Evolutionary conservation across 345 rosid species (phyloP).

Genomic region (Reutealis trisperma): DNA sequence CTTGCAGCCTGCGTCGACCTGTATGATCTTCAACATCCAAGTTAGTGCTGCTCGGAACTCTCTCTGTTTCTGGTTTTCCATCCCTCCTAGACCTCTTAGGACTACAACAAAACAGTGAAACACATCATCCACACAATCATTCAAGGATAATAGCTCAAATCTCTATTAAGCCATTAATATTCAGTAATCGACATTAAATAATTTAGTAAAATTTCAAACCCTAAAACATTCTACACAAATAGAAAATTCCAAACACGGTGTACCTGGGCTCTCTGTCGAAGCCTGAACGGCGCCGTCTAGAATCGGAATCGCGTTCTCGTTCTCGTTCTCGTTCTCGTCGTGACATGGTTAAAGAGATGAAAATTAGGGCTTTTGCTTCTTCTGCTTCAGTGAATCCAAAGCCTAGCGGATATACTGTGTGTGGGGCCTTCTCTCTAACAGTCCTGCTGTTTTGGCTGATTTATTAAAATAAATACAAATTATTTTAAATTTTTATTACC

Average conservation of each 20-base stretch:
- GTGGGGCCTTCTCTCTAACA: not conserved
- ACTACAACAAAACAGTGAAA: constrained; percentile 36
- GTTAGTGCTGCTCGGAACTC: constrained; percentile 36
- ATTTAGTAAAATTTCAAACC: not conserved
- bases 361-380: not conserved
- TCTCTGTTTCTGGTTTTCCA: constrained; percentile 58
- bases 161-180: not conserved
- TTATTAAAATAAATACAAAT: too few species aligned
- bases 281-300: constrained; percentile 23
- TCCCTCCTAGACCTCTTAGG: constrained; percentile 84
- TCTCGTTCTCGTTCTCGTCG: constrained; percentile 22
- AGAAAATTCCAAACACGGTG: not conserved
- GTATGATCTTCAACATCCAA: constrained; percentile 36
- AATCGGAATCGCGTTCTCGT: constrained; percentile 23
- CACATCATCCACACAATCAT: not conserved
- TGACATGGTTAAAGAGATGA: constrained; percentile 11
- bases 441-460: too few species aligned
- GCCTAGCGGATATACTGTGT: not conserved
- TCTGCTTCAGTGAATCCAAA: not conserved
- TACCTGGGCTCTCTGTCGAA: constrained; percentile 27
- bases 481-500: too few species aligned
- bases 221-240: not conserved
- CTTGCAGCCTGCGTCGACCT: constrained; percentile 48
- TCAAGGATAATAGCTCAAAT: too few species aligned
- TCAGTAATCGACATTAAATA: not conserved